Evolutionary conservation across 352 stramenopile species (phyloP), one percentile per base, ranked within the genome.

Genomic region (Phytophthora aleatoria): DNA sequence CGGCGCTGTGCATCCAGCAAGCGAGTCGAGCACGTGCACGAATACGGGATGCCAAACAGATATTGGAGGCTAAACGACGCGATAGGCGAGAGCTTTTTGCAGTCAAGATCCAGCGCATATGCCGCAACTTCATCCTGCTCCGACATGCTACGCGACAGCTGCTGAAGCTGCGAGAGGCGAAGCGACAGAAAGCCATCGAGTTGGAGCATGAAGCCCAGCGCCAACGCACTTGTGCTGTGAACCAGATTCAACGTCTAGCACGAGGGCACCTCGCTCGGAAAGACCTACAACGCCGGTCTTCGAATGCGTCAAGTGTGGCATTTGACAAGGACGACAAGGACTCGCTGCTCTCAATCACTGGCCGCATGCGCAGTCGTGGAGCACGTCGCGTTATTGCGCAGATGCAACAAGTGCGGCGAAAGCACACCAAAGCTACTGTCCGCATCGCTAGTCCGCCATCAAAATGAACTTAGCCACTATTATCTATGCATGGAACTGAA

Each of bases 1-100:
- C 81, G 0, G 81, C 77, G 3, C 49, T 66, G 8, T 67, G 50
- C 7, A 90, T 90, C 61, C 81, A 90, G 55, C 69, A 82, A 48
- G 62, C 57, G 10, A 77, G 68, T 55, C 77, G 79, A 31, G 68
- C 77, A 12, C 71, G 55, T 13, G 71, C 69, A 4, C 51, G 77
- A 42, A 64, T 89, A 20, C 71, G 69, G 15, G 64, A 57, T 11
- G 79, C 79, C 11, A 84, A 89, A 59, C 50, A 67, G 41, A 64
- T 73, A 26, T 57, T 91, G 13, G 43, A 69, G 30, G 13, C 24
- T 6, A 77, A 65, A 55, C 73, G 79, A 39, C 68, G 57, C 44
- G 33, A 71, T 11, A 69, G 65, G 24, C 69, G 83, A 13, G 55
- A 76, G 12, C 57, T 64, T 4, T 86, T 72, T 38, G 79, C 61